These are phyloP conservation scores for Croton setiger DNA, from an alignment of 441 rosid species.

Conservation along the genomic window DNA sequence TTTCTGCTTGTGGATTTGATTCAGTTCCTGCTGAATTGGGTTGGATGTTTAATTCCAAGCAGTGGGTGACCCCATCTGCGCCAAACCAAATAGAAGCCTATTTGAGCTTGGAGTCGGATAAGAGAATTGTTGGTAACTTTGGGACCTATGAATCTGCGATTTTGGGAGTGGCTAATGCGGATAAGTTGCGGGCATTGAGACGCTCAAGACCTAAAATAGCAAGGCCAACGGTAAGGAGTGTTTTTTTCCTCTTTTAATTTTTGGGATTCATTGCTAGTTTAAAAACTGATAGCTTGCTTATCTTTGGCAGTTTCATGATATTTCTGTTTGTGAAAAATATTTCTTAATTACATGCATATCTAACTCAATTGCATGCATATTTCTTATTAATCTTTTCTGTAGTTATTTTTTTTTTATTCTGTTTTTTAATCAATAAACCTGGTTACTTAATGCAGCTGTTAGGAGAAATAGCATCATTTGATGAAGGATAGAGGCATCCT, in stretches of 20 bases:
- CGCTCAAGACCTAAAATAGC: slow-evolving; percentile 69
- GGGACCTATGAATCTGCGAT: slow-evolving; percentile 86
- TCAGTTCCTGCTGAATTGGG: slow-evolving; percentile 88
- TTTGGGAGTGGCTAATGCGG: slow-evolving; percentile 67
- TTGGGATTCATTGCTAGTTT: not conserved
- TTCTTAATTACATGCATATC: no score
- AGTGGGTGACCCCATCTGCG: slow-evolving; percentile 64
- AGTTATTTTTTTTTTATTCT: not conserved
- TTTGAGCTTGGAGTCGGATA: slow-evolving; percentile 73
- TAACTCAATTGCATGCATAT: not conserved
- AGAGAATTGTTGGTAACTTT: slow-evolving; percentile 65
- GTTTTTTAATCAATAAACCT: not conserved
- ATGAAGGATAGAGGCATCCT: no score
- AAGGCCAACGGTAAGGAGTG: slow-evolving; percentile 55
- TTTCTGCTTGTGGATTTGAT: slow-evolving; percentile 95
- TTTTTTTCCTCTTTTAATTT: not conserved
- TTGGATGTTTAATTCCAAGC: slow-evolving; percentile 68
- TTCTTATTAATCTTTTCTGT: not conserved
- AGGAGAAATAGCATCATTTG: no score
- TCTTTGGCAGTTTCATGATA: not conserved
- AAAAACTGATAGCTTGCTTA: not conserved
- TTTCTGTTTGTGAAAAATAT: no score
- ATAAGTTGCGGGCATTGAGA: slow-evolving; percentile 58
- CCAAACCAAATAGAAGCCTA: slow-evolving; percentile 75
- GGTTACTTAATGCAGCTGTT: no score